phyloP scores from a whole-genome alignment of 2,329 filamentous ascomycete genomes.

The Colletotrichum destructivum region DNA sequence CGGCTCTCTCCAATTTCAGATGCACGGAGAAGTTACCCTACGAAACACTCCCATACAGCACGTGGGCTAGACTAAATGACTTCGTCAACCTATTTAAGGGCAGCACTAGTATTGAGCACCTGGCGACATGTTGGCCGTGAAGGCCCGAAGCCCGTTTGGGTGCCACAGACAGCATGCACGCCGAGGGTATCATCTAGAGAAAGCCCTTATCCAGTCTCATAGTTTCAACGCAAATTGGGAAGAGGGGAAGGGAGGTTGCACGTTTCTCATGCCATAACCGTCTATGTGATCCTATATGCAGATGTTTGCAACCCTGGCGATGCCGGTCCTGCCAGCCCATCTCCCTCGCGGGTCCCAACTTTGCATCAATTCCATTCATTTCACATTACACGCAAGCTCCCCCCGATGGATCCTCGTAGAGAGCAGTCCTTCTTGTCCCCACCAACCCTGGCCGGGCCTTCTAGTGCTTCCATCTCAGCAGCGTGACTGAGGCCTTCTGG shows the following conservation, averaged over 20 bases:
- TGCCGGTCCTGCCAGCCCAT: conserved; percentile 20
- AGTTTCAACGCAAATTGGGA: background rate
- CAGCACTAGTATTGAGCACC: too few relatives aligned
- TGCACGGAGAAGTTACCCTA: too few relatives aligned
- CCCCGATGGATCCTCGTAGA: background rate
- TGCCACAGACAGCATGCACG: background rate
- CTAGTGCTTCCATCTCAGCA: conserved; percentile 71
- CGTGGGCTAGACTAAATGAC: too few relatives aligned
- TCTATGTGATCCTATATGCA: conserved; percentile 14
- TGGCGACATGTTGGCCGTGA: background rate
- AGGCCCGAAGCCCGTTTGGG: too few relatives aligned
- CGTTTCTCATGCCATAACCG: conserved; percentile 12
- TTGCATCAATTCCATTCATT: conserved; percentile 10
- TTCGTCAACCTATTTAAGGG: too few relatives aligned
- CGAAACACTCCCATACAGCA: background rate
- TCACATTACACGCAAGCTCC: conserved; percentile 18
- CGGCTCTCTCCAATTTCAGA: background rate
- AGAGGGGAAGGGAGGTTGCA: background rate
- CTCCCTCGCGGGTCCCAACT: conserved; percentile 14
- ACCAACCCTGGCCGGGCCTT: background rate
- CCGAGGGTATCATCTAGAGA: background rate
- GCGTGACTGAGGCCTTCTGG: conserved; percentile 78
- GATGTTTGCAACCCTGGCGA: background rate
- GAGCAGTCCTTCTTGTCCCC: background rate
- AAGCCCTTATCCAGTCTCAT: too few relatives aligned